Evolutionary conservation across 495 filamentous ascomycete genomes (phyloP).

Genomic region (Xylaria flabelliformis): DNA sequence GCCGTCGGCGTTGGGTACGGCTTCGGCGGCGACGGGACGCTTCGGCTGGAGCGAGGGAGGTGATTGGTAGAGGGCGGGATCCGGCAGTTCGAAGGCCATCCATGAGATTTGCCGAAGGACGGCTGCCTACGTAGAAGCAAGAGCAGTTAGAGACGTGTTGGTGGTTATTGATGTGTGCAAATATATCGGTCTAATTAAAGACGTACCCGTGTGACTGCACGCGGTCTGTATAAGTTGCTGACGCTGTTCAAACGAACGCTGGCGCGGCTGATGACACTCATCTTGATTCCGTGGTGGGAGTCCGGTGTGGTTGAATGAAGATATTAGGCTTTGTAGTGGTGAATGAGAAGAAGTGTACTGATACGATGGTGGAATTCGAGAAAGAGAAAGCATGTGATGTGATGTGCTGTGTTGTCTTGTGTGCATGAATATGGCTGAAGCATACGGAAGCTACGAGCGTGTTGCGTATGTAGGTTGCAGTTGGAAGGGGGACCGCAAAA

Average conservation of each 20-base stretch:
- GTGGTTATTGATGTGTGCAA: background rate
- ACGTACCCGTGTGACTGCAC: background rate
- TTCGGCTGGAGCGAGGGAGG: slow-evolving; percentile 6
- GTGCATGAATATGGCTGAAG: background rate
- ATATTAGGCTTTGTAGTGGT: background rate
- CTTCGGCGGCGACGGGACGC: slow-evolving; percentile 16
- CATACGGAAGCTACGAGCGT: slow-evolving; percentile 4
- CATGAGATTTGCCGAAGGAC: slow-evolving; percentile 31
- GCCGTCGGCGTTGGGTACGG: slow-evolving; percentile 3
- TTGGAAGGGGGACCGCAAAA: background rate
- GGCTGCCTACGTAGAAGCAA: background rate
- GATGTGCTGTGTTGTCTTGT: background rate
- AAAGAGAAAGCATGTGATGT: background rate
- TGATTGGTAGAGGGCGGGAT: slow-evolving; percentile 32
- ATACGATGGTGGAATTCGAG: background rate
- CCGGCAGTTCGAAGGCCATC: slow-evolving; percentile 38
- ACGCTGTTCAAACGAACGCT: background rate
- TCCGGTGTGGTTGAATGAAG: background rate
- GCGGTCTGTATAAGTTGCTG: background rate
- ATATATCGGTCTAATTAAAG: background rate
- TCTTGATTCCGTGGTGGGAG: background rate
- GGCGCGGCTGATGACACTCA: slow-evolving; percentile 9
- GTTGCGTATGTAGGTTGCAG: background rate
- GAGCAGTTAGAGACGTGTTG: background rate
- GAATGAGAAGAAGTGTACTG: background rate